These are phyloP conservation scores for Limonomyces culmigenus DNA, from an alignment of 1,284 basidiomycete genomes.

Conservation along the genomic window DNA sequence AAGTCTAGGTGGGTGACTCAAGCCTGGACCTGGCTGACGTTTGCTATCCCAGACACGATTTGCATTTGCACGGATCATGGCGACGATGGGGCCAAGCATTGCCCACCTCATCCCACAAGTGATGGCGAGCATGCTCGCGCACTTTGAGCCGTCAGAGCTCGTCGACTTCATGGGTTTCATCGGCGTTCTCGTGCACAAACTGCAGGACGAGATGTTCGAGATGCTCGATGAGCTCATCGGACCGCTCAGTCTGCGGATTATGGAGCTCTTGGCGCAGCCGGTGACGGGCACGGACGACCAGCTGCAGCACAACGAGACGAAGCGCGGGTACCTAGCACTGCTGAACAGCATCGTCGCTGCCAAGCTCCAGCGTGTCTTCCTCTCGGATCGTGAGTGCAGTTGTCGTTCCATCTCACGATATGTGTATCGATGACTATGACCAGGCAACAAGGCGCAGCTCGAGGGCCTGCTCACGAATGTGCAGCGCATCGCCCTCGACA, in stretches of 20 bases:
- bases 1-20: conserved; percentile 15
- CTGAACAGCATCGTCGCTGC: conserved; percentile 73
- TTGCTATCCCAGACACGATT: conserved; percentile 56
- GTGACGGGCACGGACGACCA: conserved; percentile 86
- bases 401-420: no score
- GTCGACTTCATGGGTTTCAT: conserved; percentile 96
- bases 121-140: conserved; percentile 77
- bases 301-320: conserved; percentile 71
- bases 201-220: conserved; percentile 60
- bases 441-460: conserved; percentile 73
- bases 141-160: conserved; percentile 86
- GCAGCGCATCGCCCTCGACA: conserved; percentile 60
- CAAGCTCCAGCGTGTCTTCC: conserved; percentile 73
- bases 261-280: conserved; percentile 66
- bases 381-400: conserved; percentile 64
- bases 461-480: conserved; percentile 58
- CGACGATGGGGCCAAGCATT: conserved; percentile 73
- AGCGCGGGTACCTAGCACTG: conserved; percentile 79
- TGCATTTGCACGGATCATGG: conserved; percentile 87
- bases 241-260: conserved; percentile 76
- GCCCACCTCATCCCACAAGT: conserved; percentile 72
- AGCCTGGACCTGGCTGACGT: conserved; percentile 6
- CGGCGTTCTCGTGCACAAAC: conserved; percentile 77
- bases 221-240: conserved; percentile 86
- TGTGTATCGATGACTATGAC: background rate